A percentile compares a stretch with the other conserved stretches of the same genome.
Evolutionary conservation across 495 filamentous ascomycete genomes (phyloP).

Genomic region (Lasiosphaeria miniovina): DNA sequence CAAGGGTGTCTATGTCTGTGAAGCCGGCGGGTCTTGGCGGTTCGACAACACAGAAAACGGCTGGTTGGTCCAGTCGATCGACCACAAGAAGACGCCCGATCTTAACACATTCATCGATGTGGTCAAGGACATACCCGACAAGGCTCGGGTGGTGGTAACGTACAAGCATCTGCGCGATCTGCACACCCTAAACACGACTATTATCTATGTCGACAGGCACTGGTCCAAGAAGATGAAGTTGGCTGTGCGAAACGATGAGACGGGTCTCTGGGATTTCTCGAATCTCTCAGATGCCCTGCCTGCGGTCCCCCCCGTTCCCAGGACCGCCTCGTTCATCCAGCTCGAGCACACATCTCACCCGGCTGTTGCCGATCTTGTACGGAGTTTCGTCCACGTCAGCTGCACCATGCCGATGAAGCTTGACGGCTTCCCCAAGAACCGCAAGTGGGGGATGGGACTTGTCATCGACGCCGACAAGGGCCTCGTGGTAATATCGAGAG

Average conservation of each 20-base stretch:
- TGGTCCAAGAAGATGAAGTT: conserved; percentile 93
- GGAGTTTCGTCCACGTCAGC: conserved; percentile 89
- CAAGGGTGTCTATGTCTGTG: conserved; percentile 91
- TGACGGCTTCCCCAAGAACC: conserved; percentile 88
- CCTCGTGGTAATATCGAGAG: conserved; percentile 86
- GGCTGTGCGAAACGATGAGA: conserved; percentile 84
- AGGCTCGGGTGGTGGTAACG: conserved; percentile 83
- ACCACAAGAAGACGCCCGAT: conserved; percentile 84
- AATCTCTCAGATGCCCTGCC: conserved; percentile 79
- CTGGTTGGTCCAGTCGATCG: conserved; percentile 86
- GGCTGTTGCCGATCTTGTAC: conserved; percentile 84
- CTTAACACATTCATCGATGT: conserved; percentile 88
- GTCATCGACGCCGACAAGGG: conserved; percentile 96
- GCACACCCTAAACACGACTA: conserved; percentile 88
- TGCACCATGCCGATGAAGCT: conserved; percentile 93
- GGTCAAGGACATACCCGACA: conserved; percentile 84
- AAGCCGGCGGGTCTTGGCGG: conserved; percentile 91
- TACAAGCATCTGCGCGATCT: conserved; percentile 95
- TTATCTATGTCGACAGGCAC: conserved; percentile 90
- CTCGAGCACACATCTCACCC: conserved; percentile 86
- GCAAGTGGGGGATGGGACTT: conserved; percentile 91
- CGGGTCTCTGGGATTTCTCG: conserved; percentile 91
- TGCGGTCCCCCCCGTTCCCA: conserved; percentile 63
- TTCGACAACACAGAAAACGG: conserved; percentile 87
- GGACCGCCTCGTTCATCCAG: conserved; percentile 83